phyloP scores from a whole-genome alignment of 75 land plant genomes.

The Adiantum capillusveneris region DNA sequence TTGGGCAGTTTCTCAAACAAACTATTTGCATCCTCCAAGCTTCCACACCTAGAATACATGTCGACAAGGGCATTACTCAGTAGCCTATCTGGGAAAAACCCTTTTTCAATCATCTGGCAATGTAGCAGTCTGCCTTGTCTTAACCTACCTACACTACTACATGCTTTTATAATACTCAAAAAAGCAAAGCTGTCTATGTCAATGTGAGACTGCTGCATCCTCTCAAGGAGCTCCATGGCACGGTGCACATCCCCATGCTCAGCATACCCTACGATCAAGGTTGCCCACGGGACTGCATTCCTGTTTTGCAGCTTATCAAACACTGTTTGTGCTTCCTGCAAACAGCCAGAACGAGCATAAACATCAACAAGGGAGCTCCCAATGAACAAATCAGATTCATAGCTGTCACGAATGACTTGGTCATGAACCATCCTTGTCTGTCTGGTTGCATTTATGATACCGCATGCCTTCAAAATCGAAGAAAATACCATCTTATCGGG shows the following conservation, averaged over 20 bases:
- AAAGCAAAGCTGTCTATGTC: slow-evolving; percentile 12
- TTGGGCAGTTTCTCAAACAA: slow-evolving; percentile 23
- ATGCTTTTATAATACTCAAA: slow-evolving; percentile 11
- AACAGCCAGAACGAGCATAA: slow-evolving; percentile 16
- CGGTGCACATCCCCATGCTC: slow-evolving; percentile 8
- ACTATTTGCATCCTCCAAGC: slow-evolving; percentile 15
- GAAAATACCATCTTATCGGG: slow-evolving; percentile 15
- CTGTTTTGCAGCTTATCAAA: slow-evolving; percentile 50
- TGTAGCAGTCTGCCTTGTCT: slow-evolving; percentile 13
- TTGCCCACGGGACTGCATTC: slow-evolving; percentile 57
- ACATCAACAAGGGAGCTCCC: slow-evolving; percentile 22
- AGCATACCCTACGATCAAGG: slow-evolving; percentile 29
- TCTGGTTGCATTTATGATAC: not conserved
- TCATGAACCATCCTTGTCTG: slow-evolving; percentile 12
- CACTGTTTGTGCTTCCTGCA: slow-evolving; percentile 16
- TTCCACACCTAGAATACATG: slow-evolving; percentile 31
- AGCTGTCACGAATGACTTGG: slow-evolving; percentile 9
- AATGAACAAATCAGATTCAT: slow-evolving; percentile 6
- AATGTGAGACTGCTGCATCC: slow-evolving; percentile 8
- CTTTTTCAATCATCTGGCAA: slow-evolving; percentile 4
- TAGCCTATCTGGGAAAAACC: slow-evolving; percentile 9
- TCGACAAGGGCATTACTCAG: slow-evolving; percentile 21
- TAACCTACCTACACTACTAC: slow-evolving; percentile 5
- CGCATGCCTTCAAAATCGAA: slow-evolving; percentile 17
- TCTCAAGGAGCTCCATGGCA: slow-evolving; percentile 16